phyloP scores from a whole-genome alignment of 169 alveolate genomes.

The Eimeria necatrix region DNA sequence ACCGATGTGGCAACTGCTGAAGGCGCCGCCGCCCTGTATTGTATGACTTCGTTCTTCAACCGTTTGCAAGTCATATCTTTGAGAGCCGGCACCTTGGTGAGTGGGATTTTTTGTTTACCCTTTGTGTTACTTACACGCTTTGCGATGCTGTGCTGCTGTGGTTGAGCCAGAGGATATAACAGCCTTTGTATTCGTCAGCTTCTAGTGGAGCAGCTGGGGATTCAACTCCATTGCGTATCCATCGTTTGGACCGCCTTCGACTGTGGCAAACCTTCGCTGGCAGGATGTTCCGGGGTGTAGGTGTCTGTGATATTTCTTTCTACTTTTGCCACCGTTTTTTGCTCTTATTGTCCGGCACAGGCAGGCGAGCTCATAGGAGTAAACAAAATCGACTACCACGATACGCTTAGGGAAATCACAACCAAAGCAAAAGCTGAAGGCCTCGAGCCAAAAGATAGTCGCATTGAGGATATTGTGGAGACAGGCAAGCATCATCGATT shows the following conservation, averaged over 20 bases:
- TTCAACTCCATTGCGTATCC: too few species aligned
- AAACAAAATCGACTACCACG: slow-evolving; percentile 48
- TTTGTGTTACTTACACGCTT: too few species aligned
- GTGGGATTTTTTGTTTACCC: background rate
- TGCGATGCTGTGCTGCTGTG: too few species aligned
- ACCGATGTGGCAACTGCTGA: slow-evolving; percentile 57
- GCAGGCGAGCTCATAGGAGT: slow-evolving; percentile 71
- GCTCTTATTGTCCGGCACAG: slow-evolving; percentile 13
- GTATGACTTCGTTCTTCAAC: slow-evolving; percentile 80
- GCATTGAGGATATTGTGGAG: slow-evolving; percentile 67
- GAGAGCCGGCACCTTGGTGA: slow-evolving; percentile 77
- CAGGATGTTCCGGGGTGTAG: too few species aligned
- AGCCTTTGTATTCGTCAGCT: too few species aligned
- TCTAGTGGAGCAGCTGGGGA: too few species aligned
- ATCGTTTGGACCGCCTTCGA: too few species aligned
- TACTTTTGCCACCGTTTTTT: too few species aligned
- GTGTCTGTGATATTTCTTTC: too few species aligned
- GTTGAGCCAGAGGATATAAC: too few species aligned
- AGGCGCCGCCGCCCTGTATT: slow-evolving; percentile 65
- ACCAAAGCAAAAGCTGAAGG: slow-evolving; percentile 74
- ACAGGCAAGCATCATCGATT: background rate
- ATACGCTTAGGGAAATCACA: slow-evolving; percentile 2
- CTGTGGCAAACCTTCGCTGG: too few species aligned
- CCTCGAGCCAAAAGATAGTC: slow-evolving; percentile 59
- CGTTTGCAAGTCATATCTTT: slow-evolving; percentile 72